Conservation (phyloP, 306 rosid species). For the Arachis stenosperma region DNA sequence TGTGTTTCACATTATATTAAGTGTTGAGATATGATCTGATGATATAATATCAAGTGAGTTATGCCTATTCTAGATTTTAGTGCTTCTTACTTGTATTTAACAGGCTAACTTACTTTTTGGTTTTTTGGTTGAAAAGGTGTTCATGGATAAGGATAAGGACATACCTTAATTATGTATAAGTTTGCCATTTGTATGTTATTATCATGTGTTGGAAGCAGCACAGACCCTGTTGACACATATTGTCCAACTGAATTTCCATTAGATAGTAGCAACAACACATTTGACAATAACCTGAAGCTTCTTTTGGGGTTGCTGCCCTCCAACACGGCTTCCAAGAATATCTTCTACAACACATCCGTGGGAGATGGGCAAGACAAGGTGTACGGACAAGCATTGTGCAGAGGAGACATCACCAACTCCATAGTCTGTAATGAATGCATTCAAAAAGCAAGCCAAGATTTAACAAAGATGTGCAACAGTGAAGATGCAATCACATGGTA, state of each 20-base stretch:
- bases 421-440: conserved; percentile 50
- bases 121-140: conserved; percentile 23
- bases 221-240: conserved; percentile 39
- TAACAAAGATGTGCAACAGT: conserved; percentile 42
- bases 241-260: conserved; percentile 45
- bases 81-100: too few relatives aligned
- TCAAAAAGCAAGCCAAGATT: conserved; percentile 50
- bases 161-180: conserved; percentile 32
- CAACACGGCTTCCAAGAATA: conserved; percentile 37
- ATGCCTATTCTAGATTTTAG: too few relatives aligned
- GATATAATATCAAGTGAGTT: too few relatives aligned
- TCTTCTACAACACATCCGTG: conserved; percentile 36
- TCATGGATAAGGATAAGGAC: conserved; percentile 18
- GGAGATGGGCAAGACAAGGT: conserved; percentile 43
- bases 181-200: conserved; percentile 35
- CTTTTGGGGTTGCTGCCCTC: conserved; percentile 49
- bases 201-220: not conserved
- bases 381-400: conserved; percentile 66
- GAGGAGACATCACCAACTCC: conserved; percentile 60
- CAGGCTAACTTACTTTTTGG: not conserved
- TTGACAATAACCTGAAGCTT: conserved; percentile 49
- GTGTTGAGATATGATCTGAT: too few relatives aligned
- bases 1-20: too few relatives aligned
- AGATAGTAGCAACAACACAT: conserved; percentile 41
- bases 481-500: conserved; percentile 66